Evolutionary conservation across 805 yeast genomes (phyloP), one percentile per base, ranked within the genome.

Genomic region (Spathaspora gorwiae): DNA sequence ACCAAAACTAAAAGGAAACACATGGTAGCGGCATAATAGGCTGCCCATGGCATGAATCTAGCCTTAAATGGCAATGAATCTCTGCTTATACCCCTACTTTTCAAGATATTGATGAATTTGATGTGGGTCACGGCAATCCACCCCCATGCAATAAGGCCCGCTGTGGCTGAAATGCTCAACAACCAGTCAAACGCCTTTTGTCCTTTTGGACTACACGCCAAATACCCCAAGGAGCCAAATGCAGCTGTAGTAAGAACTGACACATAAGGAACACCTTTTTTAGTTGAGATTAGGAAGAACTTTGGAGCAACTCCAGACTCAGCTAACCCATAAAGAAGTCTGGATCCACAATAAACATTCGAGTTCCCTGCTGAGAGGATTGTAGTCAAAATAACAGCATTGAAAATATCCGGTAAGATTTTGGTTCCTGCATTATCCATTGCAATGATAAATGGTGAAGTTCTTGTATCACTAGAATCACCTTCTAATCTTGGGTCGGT

Each of bases 381-480:
- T 51, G 86, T 84, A 35, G 85, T 65, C 57, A 89, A 64, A 52
- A 89, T 84, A 61, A 87, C 81, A 2, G 83, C 92, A 61, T 89
- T 89, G 57, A 89, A 71, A 40, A 89, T 74, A 53, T 83, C 84
- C 32, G 89, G 89, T 49, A 88, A 68, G 1, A 79, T 90, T 7
- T 61, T 56, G 49, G 87, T 86, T 13, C 73, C 62, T 13, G 88
- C 86, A 52, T 75, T 76, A 50, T 77, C 76, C 56, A 87, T 82
- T 39, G 95, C 96, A 56, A 87, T 82, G 43, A 87, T 90, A 56
- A 87, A 87, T 35, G 95, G 95, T 11, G 94, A 84, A 15, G 92
- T 89, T 36, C 83, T 75, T 2, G 90, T 89, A 36, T 72, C 70
- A 43, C 79, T 73, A 13, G 79, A 72, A 11, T 81, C 80, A 43